Percentiles rank a stretch among this genome's conserved stretches.
Evolutionary conservation across 2,329 filamentous ascomycete species (phyloP).

Genomic region (Colletotrichum truncatum): DNA sequence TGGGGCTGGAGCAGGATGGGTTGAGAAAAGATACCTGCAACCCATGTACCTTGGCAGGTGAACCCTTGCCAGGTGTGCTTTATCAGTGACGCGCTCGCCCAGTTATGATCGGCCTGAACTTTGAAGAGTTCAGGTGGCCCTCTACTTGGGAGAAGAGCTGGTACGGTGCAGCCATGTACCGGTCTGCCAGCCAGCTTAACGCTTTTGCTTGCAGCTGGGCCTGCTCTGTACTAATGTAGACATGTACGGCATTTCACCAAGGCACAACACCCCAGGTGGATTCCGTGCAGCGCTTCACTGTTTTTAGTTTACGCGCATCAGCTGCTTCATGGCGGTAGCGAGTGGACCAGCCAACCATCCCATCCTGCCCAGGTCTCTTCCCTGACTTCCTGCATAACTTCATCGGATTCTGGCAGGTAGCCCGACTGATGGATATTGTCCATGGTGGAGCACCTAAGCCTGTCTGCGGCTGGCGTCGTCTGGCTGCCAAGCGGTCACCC

Average conservation of each 20-base stretch:
- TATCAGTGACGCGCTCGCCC: slow-evolving; percentile 27
- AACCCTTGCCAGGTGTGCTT: slow-evolving; percentile 20
- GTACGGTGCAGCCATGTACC: slow-evolving; percentile 2
- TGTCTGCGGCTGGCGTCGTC: neutral
- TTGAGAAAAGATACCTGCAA: slow-evolving; percentile 8
- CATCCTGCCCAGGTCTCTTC: neutral
- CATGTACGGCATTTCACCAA: neutral
- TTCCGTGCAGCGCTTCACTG: neutral
- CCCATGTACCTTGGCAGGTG: slow-evolving; percentile 22
- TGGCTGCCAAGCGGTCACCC: slow-evolving; percentile 5
- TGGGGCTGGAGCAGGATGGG: slow-evolving; percentile 27
- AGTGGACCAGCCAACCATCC: slow-evolving; percentile 10
- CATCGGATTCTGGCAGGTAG: slow-evolving; percentile 13
- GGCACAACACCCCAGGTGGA: neutral
- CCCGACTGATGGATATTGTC: slow-evolving; percentile 2
- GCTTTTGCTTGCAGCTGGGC: neutral
- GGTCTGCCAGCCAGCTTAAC: neutral
- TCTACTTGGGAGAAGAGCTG: neutral
- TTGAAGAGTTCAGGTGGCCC: slow-evolving; percentile 18
- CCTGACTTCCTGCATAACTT: slow-evolving; percentile 13
- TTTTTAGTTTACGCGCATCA: neutral
- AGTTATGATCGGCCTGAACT: slow-evolving; percentile 17
- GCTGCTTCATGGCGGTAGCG: neutral
- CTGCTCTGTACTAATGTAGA: neutral
- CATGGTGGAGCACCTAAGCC: slow-evolving; percentile 5